Evolutionary conservation across 305 asterid genomes (phyloP).

Genomic region (Fraxinus floribunda): DNA sequence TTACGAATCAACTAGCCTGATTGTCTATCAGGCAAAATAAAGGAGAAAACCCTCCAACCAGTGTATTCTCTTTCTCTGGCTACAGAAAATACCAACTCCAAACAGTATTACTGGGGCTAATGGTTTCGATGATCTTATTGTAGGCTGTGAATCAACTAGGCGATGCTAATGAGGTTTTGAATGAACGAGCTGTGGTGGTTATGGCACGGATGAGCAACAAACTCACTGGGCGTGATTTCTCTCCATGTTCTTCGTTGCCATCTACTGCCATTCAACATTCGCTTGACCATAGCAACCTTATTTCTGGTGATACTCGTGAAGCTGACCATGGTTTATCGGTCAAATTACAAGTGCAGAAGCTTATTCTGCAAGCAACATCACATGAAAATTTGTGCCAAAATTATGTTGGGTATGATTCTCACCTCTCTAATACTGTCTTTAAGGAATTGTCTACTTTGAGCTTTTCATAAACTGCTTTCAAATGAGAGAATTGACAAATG

Average conservation of each 20-base stretch:
- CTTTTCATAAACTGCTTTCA: background rate
- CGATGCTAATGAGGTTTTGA: constrained; percentile 96
- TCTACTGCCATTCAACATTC: constrained; percentile 58
- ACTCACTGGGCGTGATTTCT: constrained; percentile 93
- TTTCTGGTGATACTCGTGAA: constrained; percentile 74
- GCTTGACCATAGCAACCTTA: constrained; percentile 60
- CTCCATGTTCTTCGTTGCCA: constrained; percentile 51
- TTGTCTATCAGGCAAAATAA: background rate
- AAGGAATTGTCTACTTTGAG: background rate
- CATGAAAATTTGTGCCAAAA: constrained; percentile 94
- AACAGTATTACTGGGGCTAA: constrained; percentile 9
- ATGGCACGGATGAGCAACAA: constrained; percentile 98
- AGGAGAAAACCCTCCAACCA: background rate
- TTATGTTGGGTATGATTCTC: constrained; percentile 78
- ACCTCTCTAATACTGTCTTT: background rate
- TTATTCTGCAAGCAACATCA: constrained; percentile 85
- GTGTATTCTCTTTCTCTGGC: background rate
- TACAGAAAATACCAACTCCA: background rate
- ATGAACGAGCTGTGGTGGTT: constrained; percentile 90
- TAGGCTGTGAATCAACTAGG: constrained; percentile 96
- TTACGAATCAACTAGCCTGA: background rate
- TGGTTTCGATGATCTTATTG: constrained; percentile 16
- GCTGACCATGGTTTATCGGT: constrained; percentile 96
- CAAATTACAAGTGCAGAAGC: constrained; percentile 92
- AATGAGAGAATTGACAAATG: background rate